A percentile compares a stretch with the other conserved stretches of the same genome.
Conservation (phyloP, 2,329 filamentous ascomycete species). For the Cladophialophora psammophila region DNA sequence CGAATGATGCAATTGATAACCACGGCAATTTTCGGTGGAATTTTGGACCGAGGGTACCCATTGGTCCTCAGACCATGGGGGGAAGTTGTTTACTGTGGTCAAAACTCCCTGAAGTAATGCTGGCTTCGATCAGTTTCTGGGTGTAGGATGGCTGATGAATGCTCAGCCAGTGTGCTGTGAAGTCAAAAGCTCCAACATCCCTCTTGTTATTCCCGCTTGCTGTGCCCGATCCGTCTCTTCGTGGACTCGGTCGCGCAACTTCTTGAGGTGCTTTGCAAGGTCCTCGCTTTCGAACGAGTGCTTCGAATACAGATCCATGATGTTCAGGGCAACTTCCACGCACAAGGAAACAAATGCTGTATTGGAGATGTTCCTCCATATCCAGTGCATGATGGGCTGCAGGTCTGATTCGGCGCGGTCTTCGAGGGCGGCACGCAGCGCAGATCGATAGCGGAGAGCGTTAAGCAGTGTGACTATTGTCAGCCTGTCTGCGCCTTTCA, state of each 20-base stretch:
- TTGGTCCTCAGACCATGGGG: not conserved
- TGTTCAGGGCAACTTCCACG: slow-evolving; percentile 80
- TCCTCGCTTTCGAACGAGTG: slow-evolving; percentile 76
- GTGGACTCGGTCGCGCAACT: slow-evolving; percentile 73
- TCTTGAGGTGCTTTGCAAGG: slow-evolving; percentile 73
- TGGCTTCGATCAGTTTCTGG: not conserved
- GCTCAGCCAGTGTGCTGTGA: slow-evolving; percentile 21
- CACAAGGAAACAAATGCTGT: slow-evolving; percentile 77
- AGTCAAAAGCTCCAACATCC: slow-evolving; percentile 79
- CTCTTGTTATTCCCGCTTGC: slow-evolving; percentile 78
- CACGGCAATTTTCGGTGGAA: not conserved
- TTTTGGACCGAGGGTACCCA: not conserved
- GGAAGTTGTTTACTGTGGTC: not conserved
- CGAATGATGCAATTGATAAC: not conserved
- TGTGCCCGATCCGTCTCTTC: slow-evolving; percentile 83
- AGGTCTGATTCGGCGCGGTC: slow-evolving; percentile 82
- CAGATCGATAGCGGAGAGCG: slow-evolving; percentile 85
- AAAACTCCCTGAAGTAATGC: not conserved
- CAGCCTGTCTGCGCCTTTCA: slow-evolving; percentile 67
- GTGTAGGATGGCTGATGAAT: too few relatives aligned
- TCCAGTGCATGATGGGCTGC: slow-evolving; percentile 83
- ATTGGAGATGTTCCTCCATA: slow-evolving; percentile 79
- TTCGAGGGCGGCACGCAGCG: slow-evolving; percentile 79
- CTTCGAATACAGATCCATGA: slow-evolving; percentile 87
- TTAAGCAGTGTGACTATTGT: slow-evolving; percentile 79